Evolutionary conservation across 257 asterid species (phyloP).

Genomic region (Datura wrightii): DNA sequence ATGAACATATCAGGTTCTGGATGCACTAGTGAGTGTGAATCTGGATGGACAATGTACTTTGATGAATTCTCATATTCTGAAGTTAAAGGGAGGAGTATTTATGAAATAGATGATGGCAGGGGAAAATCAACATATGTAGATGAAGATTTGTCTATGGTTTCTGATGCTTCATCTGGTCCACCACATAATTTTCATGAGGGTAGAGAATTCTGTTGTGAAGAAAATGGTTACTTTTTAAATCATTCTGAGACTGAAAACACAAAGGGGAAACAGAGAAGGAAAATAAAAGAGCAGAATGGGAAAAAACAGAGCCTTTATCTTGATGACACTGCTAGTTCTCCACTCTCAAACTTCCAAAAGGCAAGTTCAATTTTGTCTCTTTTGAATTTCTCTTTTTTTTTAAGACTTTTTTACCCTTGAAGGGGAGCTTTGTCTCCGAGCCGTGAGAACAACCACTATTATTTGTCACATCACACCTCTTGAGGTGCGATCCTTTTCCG

Average conservation of each 20-base stretch:
- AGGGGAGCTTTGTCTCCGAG: neutral
- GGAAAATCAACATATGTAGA: conserved; percentile 33
- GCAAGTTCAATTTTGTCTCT: conserved; percentile 8
- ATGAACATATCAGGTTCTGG: conserved; percentile 75
- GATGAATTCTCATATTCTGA: conserved; percentile 64
- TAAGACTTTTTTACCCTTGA: neutral
- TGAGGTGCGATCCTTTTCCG: neutral
- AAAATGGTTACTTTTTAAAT: neutral
- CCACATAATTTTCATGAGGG: conserved; percentile 52
- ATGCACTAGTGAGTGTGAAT: conserved; percentile 79
- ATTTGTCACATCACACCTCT: neutral
- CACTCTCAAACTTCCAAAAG: conserved; percentile 50
- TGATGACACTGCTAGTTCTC: conserved; percentile 95
- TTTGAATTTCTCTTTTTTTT: neutral
- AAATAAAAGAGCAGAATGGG: conserved; percentile 39
- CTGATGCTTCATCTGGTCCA: conserved; percentile 96
- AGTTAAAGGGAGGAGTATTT: conserved; percentile 22
- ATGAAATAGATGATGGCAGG: conserved; percentile 5
- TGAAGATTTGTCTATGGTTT: conserved; percentile 77
- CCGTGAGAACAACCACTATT: neutral
- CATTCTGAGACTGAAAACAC: conserved; percentile 31
- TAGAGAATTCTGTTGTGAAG: conserved; percentile 32
- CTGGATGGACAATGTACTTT: conserved; percentile 92
- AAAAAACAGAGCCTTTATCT: conserved; percentile 51
- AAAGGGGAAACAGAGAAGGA: conserved; percentile 41